These are phyloP conservation scores for Neoboletus brunneissimus DNA, from an alignment of 768 basidiomycete genomes.

Conservation along the genomic window DNA sequence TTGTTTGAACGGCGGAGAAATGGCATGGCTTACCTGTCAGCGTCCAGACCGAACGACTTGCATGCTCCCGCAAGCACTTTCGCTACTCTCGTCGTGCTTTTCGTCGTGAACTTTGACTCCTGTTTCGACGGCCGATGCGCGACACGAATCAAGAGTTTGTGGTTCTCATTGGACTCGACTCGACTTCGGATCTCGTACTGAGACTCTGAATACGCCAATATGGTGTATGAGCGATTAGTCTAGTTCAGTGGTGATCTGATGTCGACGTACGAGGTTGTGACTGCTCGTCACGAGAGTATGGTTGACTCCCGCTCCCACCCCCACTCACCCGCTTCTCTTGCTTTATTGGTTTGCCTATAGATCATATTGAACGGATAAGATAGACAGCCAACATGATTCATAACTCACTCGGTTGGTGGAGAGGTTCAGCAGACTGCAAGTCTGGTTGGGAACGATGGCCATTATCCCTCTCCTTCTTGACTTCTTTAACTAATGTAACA, in stretches of 20 bases:
- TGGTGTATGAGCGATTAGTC: background rate
- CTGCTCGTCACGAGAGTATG: background rate
- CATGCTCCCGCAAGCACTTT: slow-evolving; percentile 28
- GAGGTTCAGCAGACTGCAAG: background rate
- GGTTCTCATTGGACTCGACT: slow-evolving; percentile 3
- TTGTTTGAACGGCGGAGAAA: background rate
- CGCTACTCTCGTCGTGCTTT: slow-evolving; percentile 30
- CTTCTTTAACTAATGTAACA: background rate
- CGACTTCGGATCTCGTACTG: background rate
- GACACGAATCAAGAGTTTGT: slow-evolving; percentile 30
- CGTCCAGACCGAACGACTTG: slow-evolving; percentile 29
- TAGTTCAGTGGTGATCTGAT: background rate
- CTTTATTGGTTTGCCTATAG: slow-evolving; percentile 17
- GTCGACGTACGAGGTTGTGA: slow-evolving; percentile 14
- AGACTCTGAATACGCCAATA: slow-evolving; percentile 3
- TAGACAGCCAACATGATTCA: background rate
- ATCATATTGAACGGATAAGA: background rate
- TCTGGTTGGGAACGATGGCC: background rate
- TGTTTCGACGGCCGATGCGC: slow-evolving; percentile 29
- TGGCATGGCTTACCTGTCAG: slow-evolving; percentile 14
- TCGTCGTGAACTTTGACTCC: slow-evolving; percentile 32
- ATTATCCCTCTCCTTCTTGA: slow-evolving; percentile 2
- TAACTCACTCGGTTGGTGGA: slow-evolving; percentile 5
- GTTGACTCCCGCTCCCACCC: background rate
- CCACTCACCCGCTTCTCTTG: slow-evolving; percentile 11